Conservation (phyloP, 2,329 filamentous ascomycete genomes). For the Parascedosporium putredinis region DNA sequence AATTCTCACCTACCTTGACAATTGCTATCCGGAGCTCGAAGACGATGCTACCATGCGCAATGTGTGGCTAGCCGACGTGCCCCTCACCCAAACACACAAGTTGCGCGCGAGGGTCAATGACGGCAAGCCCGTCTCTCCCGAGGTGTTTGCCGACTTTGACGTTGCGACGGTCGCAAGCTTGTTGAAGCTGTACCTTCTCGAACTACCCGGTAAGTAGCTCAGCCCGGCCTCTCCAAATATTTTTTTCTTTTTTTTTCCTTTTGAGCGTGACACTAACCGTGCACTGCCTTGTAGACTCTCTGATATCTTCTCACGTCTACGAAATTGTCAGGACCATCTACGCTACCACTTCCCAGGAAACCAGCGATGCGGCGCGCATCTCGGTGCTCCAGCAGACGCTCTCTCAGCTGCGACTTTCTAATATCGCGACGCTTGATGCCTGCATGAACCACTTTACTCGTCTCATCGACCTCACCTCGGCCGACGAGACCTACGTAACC, state of each 20-base stretch:
- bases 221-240: not conserved
- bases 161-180: conserved; percentile 88
- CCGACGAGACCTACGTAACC: conserved; percentile 75
- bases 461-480: conserved; percentile 90
- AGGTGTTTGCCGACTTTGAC: conserved; percentile 78
- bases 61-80: conserved; percentile 92
- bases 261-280: not conserved
- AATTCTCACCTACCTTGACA: conserved; percentile 87
- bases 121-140: conserved; percentile 66
- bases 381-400: conserved; percentile 92
- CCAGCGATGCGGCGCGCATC: conserved; percentile 67
- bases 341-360: conserved; percentile 66
- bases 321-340: conserved; percentile 99
- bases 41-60: conserved; percentile 85
- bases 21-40: conserved; percentile 94
- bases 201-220: conserved; percentile 72
- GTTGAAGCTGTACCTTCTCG: conserved; percentile 86
- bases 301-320: conserved; percentile 96
- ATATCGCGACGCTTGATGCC: conserved; percentile 97
- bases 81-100: conserved; percentile 72
- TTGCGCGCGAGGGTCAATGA: conserved; percentile 77
- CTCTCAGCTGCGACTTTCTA: conserved; percentile 85
- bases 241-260: too few relatives aligned
- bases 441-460: conserved; percentile 98
- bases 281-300: conserved; percentile 61